Conservation (phyloP, 2,329 filamentous ascomycete species). For the Parastagonospora avenae region DNA sequence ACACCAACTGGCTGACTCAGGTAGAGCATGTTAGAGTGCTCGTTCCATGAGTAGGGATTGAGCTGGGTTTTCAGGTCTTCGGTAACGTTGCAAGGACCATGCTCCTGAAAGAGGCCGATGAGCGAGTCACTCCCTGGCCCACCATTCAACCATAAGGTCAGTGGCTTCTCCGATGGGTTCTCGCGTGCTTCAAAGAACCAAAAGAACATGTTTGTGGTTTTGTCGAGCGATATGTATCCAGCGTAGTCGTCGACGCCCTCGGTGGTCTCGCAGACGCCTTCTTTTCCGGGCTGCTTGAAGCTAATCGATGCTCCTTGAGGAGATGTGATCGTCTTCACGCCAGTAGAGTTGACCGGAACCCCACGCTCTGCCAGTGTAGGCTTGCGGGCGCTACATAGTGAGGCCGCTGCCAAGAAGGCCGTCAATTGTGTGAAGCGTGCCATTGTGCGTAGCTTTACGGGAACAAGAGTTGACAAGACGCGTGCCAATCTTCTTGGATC, state of each 20-base stretch:
- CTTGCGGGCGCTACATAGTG: constrained; percentile 24
- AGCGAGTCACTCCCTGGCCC: constrained; percentile 60
- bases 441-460: constrained; percentile 26
- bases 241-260: constrained; percentile 46
- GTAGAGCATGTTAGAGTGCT: constrained; percentile 47
- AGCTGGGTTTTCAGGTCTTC: constrained; percentile 43
- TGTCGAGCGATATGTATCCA: constrained; percentile 44
- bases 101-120: constrained; percentile 60
- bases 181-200: constrained; percentile 57
- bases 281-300: constrained; percentile 45
- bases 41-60: constrained; percentile 49
- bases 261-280: constrained; percentile 51
- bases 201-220: constrained; percentile 49
- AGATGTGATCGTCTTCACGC: constrained; percentile 41
- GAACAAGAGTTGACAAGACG: constrained; percentile 7
- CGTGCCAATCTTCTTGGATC: constrained; percentile 1
- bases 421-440: constrained; percentile 25
- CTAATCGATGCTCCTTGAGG: constrained; percentile 41
- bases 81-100: constrained; percentile 37
- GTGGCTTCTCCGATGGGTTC: constrained; percentile 43
- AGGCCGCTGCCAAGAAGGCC: constrained; percentile 26
- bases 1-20: constrained; percentile 48
- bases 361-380: constrained; percentile 33
- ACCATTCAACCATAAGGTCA: constrained; percentile 59
- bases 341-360: constrained; percentile 38